Base-by-base conservation (phyloP, 2,329 filamentous ascomycete genomes). In the Colletotrichum higginsianum region DNA sequence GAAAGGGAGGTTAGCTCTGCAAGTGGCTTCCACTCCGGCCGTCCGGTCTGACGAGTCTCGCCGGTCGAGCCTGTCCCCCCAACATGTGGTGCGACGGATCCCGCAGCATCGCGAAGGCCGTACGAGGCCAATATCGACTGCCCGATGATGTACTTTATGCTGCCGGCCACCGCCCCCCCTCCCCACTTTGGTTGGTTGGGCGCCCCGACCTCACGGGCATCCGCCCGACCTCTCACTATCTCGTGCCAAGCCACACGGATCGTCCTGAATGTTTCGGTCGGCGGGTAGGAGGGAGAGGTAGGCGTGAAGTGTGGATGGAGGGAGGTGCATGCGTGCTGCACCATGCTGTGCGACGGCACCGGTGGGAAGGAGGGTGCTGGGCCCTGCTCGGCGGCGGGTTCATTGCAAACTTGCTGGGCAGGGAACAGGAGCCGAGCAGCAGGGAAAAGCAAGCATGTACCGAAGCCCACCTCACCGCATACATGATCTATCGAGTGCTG, bases 341-440 rank as follows among this genome's bases (percentile, higher is more conserved):
- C 8, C 12, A 42, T 57, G 53, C 35, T 47, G 66, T 69, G 66
- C 66, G 61, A 69, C 66, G 66, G 35, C 23, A 65, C 50, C 46
- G 66, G 66, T 65, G 44, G 30, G 52, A 23, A n/a, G 35, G 18
- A 18, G 26, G 42, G 58, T 35, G n/a, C 11, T 55, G 16, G 52
- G 52, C 18, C 8, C 18, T 21, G 11, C 52, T 55, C 11, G 42
- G 58, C 66, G 58, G 49, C 30, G 52, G 18, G 11, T 35, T 35
- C 16, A 6, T n/a, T 35, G 52, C 52, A 35, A 16, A 38, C 49
- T 16, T 4, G 50, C 23, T 18, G 16, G 26, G 30, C 30, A n/a
- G 9, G 30, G 18, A n/a, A 40, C 12, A 4, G 18, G 26, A 30
- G 4, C 42, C 15, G 50, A 7, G 3, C 5, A 30, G 49, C 13